Percentiles rank a stretch among this genome's conserved stretches.
Conservation (phyloP, 441 rosid species). For the Gossypium gossypioides region DNA sequence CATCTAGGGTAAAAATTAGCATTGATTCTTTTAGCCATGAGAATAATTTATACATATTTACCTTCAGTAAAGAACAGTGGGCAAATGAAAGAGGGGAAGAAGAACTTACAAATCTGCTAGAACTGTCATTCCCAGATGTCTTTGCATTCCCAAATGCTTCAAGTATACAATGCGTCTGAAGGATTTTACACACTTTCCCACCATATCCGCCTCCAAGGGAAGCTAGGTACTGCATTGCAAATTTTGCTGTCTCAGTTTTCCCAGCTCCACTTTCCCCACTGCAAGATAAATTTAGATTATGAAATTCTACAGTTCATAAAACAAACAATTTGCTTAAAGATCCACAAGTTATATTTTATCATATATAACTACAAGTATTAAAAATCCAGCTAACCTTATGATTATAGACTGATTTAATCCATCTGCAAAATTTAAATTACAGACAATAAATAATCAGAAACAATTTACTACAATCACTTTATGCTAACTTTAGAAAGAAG, state of each 20-base stretch:
- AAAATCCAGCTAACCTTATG: conserved; percentile 45
- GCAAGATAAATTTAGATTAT: conserved; percentile 17
- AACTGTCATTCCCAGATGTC: conserved; percentile 79
- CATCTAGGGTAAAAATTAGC: background rate
- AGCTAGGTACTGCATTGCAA: conserved; percentile 87
- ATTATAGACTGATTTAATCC: conserved; percentile 63
- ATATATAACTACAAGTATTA: background rate
- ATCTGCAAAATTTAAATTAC: conserved; percentile 36
- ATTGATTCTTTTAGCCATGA: background rate
- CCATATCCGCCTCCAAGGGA: conserved; percentile 73
- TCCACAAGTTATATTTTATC: background rate
- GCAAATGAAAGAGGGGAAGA: conserved; percentile 2
- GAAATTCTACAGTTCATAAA: conserved; percentile 3
- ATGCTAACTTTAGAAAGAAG: conserved; percentile 5
- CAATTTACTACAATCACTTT: conserved; percentile 1
- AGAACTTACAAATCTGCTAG: conserved; percentile 86
- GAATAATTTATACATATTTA: background rate
- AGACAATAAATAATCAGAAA: conserved; percentile 20
- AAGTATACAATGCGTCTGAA: conserved; percentile 64
- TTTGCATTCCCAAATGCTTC: conserved; percentile 99
- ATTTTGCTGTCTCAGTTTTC: conserved; percentile 93
- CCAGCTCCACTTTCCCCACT: conserved; percentile 99
- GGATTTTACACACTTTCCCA: conserved; percentile 64
- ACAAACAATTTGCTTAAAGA: conserved; percentile 3
- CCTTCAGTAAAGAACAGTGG: background rate